Evolutionary conservation across 352 stramenopile genomes (phyloP), one percentile per base, ranked within the genome.

Genomic region (Phytophthora chlamydospora): DNA sequence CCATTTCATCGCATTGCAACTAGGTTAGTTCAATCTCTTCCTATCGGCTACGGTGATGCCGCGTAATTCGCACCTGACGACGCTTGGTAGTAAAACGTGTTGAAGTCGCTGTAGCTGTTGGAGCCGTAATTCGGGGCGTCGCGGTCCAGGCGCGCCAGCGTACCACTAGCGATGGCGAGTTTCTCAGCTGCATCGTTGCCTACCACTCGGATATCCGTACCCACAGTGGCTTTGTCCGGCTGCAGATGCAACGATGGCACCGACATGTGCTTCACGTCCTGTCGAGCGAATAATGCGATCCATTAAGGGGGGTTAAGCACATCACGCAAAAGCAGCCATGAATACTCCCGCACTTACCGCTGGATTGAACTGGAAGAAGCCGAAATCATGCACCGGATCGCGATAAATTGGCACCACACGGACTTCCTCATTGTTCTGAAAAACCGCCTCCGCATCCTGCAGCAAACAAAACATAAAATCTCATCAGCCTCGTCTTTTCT

Each of bases 391-490:
- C 13, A 98, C 85, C 0, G 93, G 93, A 58, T 98, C 93, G 10
- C 89, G 78, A 54, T 97, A 98, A 62, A 98, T 94, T 5, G 91
- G 87, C 41, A 90, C 84, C 36, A 97, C 80, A n/a, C 87, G 78
- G 14, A 98, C 86, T 76, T 98, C 91, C 62, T 98, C 93, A 61
- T 98, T 97, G 72, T 97, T 98, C 63, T 96, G 84, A 60, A 98
- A 98, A 17, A 97, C 83, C 1, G 90, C 90, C 48, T 98, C 90
- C 0, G 89, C 89, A 49, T 95, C 83, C 73, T 96, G 1, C 19
- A 66, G 16, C 19, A 49, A 43, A 13, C 17, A 31, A 24, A 43
- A 12, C 29, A 42, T 42, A 42, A 16, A 29, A 43, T 5, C 9
- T 44, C 9, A 34, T 35, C 2, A 44, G 8, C 36, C 35, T 11